Evolutionary conservation across 805 yeast genomes (phyloP), one percentile per base, ranked within the genome.

Genomic region (Metschnikowia rubicola): DNA sequence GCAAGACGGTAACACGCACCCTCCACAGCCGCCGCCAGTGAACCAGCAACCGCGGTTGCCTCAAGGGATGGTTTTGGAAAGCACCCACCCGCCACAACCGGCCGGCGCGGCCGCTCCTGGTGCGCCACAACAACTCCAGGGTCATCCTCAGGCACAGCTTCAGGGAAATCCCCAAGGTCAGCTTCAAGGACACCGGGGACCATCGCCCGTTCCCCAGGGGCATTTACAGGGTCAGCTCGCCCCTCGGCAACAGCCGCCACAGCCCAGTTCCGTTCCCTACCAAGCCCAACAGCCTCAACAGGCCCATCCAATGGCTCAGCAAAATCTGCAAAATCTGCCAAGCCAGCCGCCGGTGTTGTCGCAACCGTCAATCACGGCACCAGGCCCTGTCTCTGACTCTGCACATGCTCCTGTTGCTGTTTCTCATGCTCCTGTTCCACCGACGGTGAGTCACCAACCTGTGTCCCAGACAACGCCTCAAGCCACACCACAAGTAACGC

Each of bases 21-120:
- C 81, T 17, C 81, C 81, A 4, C 82, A 81, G 41, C 86, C 86
- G 10, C 86, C 86, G n/a, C 85, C 89, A 57, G 71, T 69, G 15
- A 72, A 77, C 55, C 79, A 81, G 64, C 84, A 84, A 66, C 79
- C 83, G 53, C 70, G 79, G 62, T 65, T 80, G 61, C 84, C 85
- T 31, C 82, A 76, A 49, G 81, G 81, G 5, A 80, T 83, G 75
- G 78, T 83, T n/a, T 81, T 84, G 61, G 76, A 71, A 55, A 64
- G 70, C 45, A 64, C 68, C 10, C 67, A 65, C 46, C 33, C 55
- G 8, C 48, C 43, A 19, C 48, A 39, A 19, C 15, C 47, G 26
- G 31, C 13, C 13, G 35, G 41, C 11, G 29, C 34, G 8, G 34
- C 41, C 34, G 44, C 35, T 21, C 50, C 37, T 2, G 48, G 31